phyloP scores from a whole-genome alignment of 1,139 yeast species.

The Geotrichum phurueaensis region DNA sequence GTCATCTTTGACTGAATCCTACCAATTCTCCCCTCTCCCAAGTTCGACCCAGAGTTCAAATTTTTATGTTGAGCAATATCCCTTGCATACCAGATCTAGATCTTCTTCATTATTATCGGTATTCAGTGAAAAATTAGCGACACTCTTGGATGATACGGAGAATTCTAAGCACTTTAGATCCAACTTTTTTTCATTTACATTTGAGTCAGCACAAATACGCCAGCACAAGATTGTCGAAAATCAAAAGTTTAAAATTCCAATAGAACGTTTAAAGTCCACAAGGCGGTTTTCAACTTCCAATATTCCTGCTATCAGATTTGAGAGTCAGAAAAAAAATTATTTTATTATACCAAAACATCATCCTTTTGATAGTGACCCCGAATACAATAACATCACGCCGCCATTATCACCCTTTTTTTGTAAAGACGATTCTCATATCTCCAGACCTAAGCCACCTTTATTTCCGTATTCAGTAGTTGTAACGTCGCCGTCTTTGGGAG shows the following conservation, averaged over 20 bases:
- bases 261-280: background rate
- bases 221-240: background rate
- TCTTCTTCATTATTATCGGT: background rate
- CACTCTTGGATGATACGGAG: background rate
- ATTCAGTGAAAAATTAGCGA: background rate
- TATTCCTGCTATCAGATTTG: background rate
- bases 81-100: background rate
- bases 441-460: background rate
- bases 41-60: background rate
- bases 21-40: background rate
- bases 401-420: background rate
- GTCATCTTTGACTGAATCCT: background rate
- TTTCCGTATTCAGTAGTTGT: background rate
- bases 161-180: background rate
- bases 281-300: background rate
- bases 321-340: background rate
- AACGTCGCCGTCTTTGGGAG: background rate
- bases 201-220: background rate
- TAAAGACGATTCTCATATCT: background rate
- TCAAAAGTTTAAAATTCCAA: background rate
- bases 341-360: background rate
- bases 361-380: background rate
- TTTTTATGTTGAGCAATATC: slow-evolving; percentile 1
- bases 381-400: background rate
- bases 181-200: background rate